phyloP scores from a whole-genome alignment of 2,329 filamentous ascomycete species.

The Fusarium pseudoanthophilum region DNA sequence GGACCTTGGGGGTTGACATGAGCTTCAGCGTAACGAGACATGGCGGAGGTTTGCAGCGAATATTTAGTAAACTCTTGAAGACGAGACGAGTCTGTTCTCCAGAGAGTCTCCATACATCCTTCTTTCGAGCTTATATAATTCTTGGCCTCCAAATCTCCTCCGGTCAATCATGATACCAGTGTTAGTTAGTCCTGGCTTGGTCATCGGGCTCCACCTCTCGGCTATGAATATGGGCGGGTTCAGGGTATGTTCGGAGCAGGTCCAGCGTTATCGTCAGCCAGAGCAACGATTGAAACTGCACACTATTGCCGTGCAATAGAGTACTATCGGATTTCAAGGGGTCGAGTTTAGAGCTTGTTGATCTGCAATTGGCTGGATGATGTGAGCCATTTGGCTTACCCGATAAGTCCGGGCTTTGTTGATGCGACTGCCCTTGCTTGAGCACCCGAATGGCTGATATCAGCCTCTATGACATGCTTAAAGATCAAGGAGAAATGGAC shows the following conservation, averaged over 20 bases:
- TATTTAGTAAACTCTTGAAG: rapidly evolving
- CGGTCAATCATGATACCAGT: background rate
- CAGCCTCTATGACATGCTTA: rapidly evolving
- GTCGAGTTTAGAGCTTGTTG: rapidly evolving
- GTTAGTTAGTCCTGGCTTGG: background rate
- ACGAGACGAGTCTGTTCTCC: rapidly evolving
- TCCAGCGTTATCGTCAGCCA: background rate
- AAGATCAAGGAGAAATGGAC: rapidly evolving
- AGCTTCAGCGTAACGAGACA: slow-evolving; percentile 10
- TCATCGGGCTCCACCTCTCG: background rate
- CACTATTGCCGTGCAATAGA: rapidly evolving
- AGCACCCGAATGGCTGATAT: background rate
- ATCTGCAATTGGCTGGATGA: background rate
- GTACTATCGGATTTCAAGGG: rapidly evolving
- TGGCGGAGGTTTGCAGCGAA: background rate
- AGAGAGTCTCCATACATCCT: rapidly evolving
- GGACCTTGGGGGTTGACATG: slow-evolving; percentile 10
- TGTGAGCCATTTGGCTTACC: background rate
- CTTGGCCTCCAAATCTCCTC: rapidly evolving
- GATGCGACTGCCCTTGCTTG: rapidly evolving
- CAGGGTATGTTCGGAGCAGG: background rate
- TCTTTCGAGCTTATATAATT: background rate
- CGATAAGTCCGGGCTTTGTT: rapidly evolving
- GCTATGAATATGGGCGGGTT: background rate
- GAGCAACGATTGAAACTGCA: rapidly evolving